Percentiles rank a stretch among this genome's conserved stretches.
These are phyloP conservation scores for Glycine latifolia DNA, from an alignment of 306 rosid species.

Conservation along the genomic window DNA sequence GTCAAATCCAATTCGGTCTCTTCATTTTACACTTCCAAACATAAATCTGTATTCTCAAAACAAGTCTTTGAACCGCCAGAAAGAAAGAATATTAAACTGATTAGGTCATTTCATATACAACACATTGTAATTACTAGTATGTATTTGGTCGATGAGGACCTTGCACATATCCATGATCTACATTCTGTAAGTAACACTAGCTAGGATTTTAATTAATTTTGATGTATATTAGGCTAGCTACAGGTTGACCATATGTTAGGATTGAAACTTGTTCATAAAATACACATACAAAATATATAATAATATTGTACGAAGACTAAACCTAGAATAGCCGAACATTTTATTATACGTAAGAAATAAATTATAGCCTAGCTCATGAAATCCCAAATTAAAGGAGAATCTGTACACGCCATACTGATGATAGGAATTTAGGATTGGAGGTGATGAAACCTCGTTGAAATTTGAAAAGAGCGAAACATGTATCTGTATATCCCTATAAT, in stretches of 20 bases:
- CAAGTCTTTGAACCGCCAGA: neutral
- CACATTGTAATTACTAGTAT: neutral
- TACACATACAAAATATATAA: neutral
- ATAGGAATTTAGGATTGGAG: neutral
- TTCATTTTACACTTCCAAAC: neutral
- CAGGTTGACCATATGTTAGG: neutral
- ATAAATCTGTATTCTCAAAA: neutral
- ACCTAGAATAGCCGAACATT: too few species aligned
- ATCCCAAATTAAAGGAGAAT: neutral
- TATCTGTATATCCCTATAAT: neutral
- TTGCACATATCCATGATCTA: neutral
- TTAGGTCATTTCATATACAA: neutral
- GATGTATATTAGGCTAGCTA: neutral
- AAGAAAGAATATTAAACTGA: neutral
- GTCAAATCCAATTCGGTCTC: neutral
- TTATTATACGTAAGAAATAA: neutral
- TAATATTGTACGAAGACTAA: neutral
- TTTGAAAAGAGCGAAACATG: neutral
- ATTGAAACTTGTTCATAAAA: neutral
- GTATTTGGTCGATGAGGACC: neutral
- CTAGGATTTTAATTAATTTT: neutral
- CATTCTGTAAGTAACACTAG: neutral
- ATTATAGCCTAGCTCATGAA: neutral
- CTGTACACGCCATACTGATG: neutral
- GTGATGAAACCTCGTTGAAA: neutral